phyloP scores from a whole-genome alignment of 1,284 basidiomycete genomes.

The Pascua sp. region DNA sequence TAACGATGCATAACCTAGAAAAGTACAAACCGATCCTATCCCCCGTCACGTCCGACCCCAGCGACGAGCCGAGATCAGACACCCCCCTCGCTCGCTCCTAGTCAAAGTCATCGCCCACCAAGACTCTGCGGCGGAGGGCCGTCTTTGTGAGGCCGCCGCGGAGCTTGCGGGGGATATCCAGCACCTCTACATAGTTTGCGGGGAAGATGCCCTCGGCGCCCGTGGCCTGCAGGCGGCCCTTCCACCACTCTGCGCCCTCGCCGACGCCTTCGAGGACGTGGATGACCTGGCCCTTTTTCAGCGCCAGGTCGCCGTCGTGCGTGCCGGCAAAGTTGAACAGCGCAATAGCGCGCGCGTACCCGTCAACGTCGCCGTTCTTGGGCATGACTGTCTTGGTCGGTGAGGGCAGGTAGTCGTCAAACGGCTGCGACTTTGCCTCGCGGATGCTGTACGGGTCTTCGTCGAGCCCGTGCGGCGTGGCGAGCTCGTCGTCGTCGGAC shows the following conservation, averaged over 20 bases:
- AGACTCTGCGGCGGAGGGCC: constrained; percentile 30
- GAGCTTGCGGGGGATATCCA: constrained; percentile 37
- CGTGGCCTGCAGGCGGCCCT: constrained; percentile 53
- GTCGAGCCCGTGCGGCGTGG: neutral
- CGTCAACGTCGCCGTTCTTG: constrained; percentile 27
- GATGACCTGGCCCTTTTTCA: constrained; percentile 79
- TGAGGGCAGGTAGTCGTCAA: constrained; percentile 11
- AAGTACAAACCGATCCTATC: too few species aligned
- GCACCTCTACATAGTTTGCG: constrained; percentile 58
- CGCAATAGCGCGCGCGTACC: constrained; percentile 66
- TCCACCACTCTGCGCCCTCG: constrained; percentile 72
- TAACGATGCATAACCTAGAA: too few species aligned
- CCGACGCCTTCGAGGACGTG: constrained; percentile 69
- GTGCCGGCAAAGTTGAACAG: constrained; percentile 71
- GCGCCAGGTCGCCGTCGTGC: constrained; percentile 75
- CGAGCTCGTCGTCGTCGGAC: neutral
- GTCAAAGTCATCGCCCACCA: constrained; percentile 13
- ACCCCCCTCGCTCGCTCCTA: constrained; percentile 1
- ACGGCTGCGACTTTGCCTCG: constrained; percentile 1
- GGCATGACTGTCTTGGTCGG: neutral
- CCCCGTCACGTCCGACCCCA: too few species aligned
- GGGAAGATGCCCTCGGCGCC: constrained; percentile 63
- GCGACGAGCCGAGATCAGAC: too few species aligned
- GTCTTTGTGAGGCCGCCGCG: constrained; percentile 29
- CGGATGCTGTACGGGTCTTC: neutral